phyloP scores from a whole-genome alignment of 805 yeast genomes.

The Komagataella mondaviorum region DNA sequence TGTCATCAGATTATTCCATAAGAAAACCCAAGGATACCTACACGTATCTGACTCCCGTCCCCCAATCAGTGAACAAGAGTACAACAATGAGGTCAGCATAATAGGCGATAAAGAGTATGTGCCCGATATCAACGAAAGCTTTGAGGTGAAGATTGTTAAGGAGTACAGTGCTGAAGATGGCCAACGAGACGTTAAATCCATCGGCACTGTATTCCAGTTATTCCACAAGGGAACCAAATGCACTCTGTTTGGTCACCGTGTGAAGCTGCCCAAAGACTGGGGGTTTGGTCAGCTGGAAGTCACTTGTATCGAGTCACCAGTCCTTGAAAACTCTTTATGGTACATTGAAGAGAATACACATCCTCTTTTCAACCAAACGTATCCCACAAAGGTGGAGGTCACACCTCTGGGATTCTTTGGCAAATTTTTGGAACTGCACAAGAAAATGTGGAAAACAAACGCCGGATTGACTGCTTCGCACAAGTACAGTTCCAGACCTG shows the following conservation, averaged over 20 bases:
- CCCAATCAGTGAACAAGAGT: slow-evolving; percentile 84
- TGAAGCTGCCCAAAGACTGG: slow-evolving; percentile 63
- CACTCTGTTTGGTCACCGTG: slow-evolving; percentile 57
- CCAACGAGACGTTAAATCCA: slow-evolving; percentile 28
- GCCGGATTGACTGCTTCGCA: slow-evolving; percentile 33
- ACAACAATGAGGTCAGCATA: slow-evolving; percentile 72
- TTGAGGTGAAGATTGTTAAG: slow-evolving; percentile 42
- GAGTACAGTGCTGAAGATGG: slow-evolving; percentile 20
- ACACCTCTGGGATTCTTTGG: slow-evolving; percentile 23
- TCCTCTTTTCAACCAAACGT: slow-evolving; percentile 27
- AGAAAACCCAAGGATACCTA: slow-evolving; percentile 49
- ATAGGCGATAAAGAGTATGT: slow-evolving; percentile 46
- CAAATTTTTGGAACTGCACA: slow-evolving; percentile 43
- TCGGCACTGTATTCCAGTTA: slow-evolving; percentile 60
- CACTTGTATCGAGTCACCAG: slow-evolving; percentile 68
- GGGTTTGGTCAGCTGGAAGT: slow-evolving; percentile 82
- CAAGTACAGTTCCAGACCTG: slow-evolving; percentile 38
- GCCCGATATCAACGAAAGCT: slow-evolving; percentile 61
- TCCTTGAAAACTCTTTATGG: slow-evolving; percentile 57
- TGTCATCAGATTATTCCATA: slow-evolving; percentile 56
- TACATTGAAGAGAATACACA: slow-evolving; percentile 53
- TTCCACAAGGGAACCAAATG: slow-evolving; percentile 59
- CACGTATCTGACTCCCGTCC: slow-evolving; percentile 65
- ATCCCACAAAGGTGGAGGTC: slow-evolving; percentile 17
- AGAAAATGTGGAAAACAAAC: slow-evolving; percentile 38